Base-by-base conservation (phyloP, 768 basidiomycete species). In the Suillus hirtellus region DNA sequence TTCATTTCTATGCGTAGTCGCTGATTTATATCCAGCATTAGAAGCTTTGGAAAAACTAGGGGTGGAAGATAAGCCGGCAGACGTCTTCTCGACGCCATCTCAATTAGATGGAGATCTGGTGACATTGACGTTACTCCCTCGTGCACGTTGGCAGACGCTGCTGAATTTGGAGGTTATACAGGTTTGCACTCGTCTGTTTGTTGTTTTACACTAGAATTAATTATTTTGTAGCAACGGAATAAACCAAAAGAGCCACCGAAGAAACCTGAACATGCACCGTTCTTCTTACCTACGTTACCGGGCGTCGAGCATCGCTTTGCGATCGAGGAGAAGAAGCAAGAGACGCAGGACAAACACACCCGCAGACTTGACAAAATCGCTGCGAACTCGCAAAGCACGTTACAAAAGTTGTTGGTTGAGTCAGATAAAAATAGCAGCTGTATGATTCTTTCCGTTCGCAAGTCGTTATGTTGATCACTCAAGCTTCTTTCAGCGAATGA, bases 161-260 rank as follows among this genome's bases (percentile, higher is more conserved):
- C 82, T 99, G 63, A 97, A 97, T 71, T 81, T 99, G 19, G 97
- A 99, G 68, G 89, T 94, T 37, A 99, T 99, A 65, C 89, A 93
- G 74, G 93, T 92, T 67, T 75, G 37, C 61, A 47, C n/a, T 17
- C 40, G 3, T 34, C 34, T 1, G 5, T 58, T 27, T 27, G 9
- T 27, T 35, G 24, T 43, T 42, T 31, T 35, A 34, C 60, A 14
- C 37, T 35, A 42, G 37, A 65, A 58, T 42, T 19, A n/a, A 37
- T 54, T 38, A 27, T 49, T 47, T 17, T 59, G 55, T 11, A 96
- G 90, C 90, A 92, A 84, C 89, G 97, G 61, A 99, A 99, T 74
- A 97, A 96, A 80, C 95, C 97, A 14, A 95, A 91, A 75, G 96
- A 97, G 66, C 86, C 95, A 0, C 95, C 95, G 8, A 98, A 99